A percentile compares a stretch with the other conserved stretches of the same genome.
Evolutionary conservation across 176 grass and related monocot genomes (phyloP).

Genomic region (Paspalum notatum): DNA sequence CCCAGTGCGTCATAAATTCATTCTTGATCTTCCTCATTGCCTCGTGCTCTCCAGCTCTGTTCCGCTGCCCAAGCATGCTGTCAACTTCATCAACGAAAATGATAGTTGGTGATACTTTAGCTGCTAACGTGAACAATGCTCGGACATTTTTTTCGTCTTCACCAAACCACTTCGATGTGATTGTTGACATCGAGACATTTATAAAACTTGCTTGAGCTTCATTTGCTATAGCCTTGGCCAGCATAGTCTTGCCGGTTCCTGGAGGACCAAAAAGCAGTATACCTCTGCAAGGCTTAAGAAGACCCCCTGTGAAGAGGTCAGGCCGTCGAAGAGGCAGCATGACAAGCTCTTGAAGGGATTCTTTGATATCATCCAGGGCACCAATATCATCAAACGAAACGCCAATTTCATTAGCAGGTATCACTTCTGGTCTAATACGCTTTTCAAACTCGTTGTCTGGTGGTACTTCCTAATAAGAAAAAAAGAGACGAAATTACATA

Average conservation of each 20-base stretch:
- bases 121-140: conserved; percentile 77
- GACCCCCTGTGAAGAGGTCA: conserved; percentile 85
- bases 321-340: conserved; percentile 81
- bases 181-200: conserved; percentile 86
- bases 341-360: conserved; percentile 85
- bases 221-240: conserved; percentile 89
- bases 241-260: conserved; percentile 85
- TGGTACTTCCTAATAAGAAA: conserved; percentile 48
- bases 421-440: conserved; percentile 81
- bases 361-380: conserved; percentile 81
- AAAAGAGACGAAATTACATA: background rate
- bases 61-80: conserved; percentile 87
- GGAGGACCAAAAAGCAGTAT: conserved; percentile 85
- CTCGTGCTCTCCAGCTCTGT: conserved; percentile 78
- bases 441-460: conserved; percentile 93
- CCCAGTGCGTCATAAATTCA: conserved; percentile 90
- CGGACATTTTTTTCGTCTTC: conserved; percentile 89
- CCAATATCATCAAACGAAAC: conserved; percentile 85
- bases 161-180: conserved; percentile 87
- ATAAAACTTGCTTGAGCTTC: conserved; percentile 88
- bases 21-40: conserved; percentile 94
- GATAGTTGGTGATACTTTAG: conserved; percentile 80
- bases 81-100: conserved; percentile 86
- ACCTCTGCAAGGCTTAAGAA: conserved; percentile 81
- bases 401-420: conserved; percentile 80